phyloP scores from a whole-genome alignment of 345 rosid genomes.

The Nasturtium officinale region DNA sequence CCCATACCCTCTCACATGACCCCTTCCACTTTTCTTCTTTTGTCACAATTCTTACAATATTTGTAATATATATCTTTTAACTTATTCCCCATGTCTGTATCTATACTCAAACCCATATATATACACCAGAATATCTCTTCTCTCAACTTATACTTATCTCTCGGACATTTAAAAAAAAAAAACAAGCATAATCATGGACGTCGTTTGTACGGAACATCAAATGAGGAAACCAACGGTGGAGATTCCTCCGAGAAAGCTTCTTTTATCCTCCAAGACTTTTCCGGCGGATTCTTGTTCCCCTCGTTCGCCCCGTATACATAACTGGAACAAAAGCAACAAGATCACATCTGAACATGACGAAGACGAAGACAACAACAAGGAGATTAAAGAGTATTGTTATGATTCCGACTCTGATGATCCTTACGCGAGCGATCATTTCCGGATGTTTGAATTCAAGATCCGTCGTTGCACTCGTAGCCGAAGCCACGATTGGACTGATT shows the following conservation, averaged over 20 bases:
- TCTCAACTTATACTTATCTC: conserved; percentile 13
- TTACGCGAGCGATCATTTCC: conserved; percentile 76
- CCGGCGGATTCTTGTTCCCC: conserved; percentile 32
- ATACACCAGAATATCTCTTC: conserved; percentile 9
- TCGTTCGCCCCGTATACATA: conserved; percentile 39
- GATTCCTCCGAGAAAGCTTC: conserved; percentile 43
- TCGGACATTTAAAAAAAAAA: not conserved
- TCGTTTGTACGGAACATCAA: conserved; percentile 22
- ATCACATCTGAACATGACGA: conserved; percentile 31
- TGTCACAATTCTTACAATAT: conserved; percentile 14
- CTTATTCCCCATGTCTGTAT: conserved; percentile 35
- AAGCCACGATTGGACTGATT: conserved; percentile 98
- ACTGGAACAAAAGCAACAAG: conserved; percentile 40
- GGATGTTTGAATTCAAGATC: conserved; percentile 95
- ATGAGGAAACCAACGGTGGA: conserved; percentile 39
- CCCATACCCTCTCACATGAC: conserved; percentile 41
- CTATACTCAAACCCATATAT: conserved; percentile 35
- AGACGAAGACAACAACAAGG: conserved; percentile 14
- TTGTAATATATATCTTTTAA: conserved; percentile 13
- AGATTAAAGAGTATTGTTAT: conserved; percentile 31
- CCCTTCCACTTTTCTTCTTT: conserved; percentile 4
- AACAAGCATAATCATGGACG: conserved; percentile 29
- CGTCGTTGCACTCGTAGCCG: conserved; percentile 90
- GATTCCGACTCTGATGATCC: conserved; percentile 58
- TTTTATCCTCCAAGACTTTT: conserved; percentile 35